Base-by-base conservation (phyloP, 2,329 filamentous ascomycete genomes). In the Colletotrichum sp. region DNA sequence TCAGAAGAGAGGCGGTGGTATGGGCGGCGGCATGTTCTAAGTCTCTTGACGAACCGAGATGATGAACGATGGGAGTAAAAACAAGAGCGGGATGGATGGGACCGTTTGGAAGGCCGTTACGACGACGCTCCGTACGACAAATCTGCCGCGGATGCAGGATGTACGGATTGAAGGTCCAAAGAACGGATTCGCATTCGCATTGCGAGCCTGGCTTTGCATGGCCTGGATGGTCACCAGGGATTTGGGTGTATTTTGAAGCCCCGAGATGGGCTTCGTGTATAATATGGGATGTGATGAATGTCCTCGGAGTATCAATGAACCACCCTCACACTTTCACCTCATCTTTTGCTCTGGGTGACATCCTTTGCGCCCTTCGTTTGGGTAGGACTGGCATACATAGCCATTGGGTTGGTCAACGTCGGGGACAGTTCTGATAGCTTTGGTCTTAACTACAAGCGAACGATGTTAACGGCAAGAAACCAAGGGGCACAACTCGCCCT, bases 1-100 rank as follows among this genome's bases (percentile, higher is more conserved):
- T 65, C 91, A 92, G 82, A 90, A 91, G 78, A 91, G 91, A 82
- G 91, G 92, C 76, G 90, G 87, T 55, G 89, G 87, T 43, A 87
- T 85, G n/a, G 89, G 86, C 59, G 89, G 87, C 59, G 90, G 89
- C 30, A 87, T 92, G 78, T 83, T 84, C 70, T 82, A 80, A 78
- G 80, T 43, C 16, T 26, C 28, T 34, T 39, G n/a, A 32, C 32
- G 68, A 55, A 34, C 24, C 39, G 61, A 32, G 61, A 26, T 13
- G 59, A 64, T 34, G 28, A 21, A n/a, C 32, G 32, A 36, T 18
- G 61, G 60, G 21, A 39, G 61, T 14, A 43, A 24, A 34, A 64
- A 10, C n/a, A 64, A 13, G n/a, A 36, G 60, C 60, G 60, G 32
- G n/a, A 59, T 26, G 55, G 55, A 52, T 52, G 43, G 43, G 43